Percentiles rank a stretch among this genome's conserved stretches.
Evolutionary conservation across 805 yeast species (phyloP).

Genomic region (Henningerozyma blattae): DNA sequence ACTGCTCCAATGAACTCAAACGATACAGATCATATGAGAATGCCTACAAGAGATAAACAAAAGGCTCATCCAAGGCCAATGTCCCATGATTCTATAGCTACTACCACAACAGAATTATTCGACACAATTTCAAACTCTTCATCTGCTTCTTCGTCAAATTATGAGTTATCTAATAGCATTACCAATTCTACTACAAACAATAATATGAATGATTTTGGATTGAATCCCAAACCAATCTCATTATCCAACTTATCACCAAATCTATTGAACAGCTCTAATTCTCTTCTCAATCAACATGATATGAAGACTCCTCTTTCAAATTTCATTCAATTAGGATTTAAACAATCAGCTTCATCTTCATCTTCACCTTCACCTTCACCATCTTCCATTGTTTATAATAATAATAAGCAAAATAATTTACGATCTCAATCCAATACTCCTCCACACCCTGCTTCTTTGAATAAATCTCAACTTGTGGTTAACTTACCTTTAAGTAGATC

Average conservation of each 20-base stretch:
- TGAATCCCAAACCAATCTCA: neutral
- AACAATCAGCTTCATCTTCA: neutral
- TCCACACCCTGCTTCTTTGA: too few relatives aligned
- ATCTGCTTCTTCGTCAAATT: neutral
- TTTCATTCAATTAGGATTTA: neutral
- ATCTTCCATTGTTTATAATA: too few relatives aligned
- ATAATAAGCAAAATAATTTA: neutral
- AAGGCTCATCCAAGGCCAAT: constrained; percentile 16
- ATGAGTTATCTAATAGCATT: neutral
- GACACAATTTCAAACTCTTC: constrained; percentile 13
- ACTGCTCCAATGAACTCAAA: neutral
- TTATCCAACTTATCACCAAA: neutral
- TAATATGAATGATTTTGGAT: neutral
- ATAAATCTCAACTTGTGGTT: too few relatives aligned
- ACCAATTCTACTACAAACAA: neutral
- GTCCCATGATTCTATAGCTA: constrained; percentile 18
- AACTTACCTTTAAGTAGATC: too few relatives aligned
- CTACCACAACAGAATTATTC: constrained; percentile 17
- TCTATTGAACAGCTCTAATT: neutral
- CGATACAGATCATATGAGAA: neutral
- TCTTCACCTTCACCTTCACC: neutral
- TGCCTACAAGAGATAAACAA: constrained; percentile 1
- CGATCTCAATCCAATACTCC: neutral
- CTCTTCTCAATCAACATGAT: too few relatives aligned
- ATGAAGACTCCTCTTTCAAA: too few relatives aligned